phyloP scores from a whole-genome alignment of 805 yeast species.

The Lachancea sp. region DNA sequence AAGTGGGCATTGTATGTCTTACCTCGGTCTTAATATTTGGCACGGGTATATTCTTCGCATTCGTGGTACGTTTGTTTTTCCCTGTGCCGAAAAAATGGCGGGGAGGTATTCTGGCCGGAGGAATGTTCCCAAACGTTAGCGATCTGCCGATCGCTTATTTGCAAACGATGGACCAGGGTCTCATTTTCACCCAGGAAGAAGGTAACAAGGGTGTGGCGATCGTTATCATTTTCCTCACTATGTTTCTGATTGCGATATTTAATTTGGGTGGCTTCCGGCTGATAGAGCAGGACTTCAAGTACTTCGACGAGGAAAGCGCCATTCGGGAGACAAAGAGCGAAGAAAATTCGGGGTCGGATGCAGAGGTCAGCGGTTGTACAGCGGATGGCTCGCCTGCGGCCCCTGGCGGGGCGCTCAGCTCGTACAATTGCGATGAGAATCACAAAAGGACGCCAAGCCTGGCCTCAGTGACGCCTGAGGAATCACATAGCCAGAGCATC shows the following conservation, averaged over 20 bases:
- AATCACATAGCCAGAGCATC: not conserved
- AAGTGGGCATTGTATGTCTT: constrained; percentile 57
- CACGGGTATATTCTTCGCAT: constrained; percentile 46
- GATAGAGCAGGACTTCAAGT: constrained; percentile 59
- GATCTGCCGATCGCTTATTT: constrained; percentile 74
- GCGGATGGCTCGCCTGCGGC: not conserved
- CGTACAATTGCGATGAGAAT: not conserved
- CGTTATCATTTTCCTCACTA: constrained; percentile 67
- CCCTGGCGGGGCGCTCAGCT: not conserved
- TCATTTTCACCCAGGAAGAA: constrained; percentile 49
- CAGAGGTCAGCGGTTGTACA: not conserved
- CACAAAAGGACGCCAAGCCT: not conserved
- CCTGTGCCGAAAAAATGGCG: constrained; percentile 62
- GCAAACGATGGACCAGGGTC: constrained; percentile 59
- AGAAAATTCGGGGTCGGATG: constrained; percentile 6
- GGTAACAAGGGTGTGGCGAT: constrained; percentile 78
- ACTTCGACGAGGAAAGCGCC: constrained; percentile 23
- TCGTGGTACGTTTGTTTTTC: constrained; percentile 18
- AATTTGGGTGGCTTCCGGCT: constrained; percentile 69
- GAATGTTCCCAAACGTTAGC: constrained; percentile 66
- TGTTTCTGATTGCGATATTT: constrained; percentile 60
- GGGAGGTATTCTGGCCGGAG: constrained; percentile 65
- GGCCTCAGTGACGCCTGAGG: constrained; percentile 2
- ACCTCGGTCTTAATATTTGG: constrained; percentile 46
- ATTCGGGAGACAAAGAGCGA: constrained; percentile 12